Conservation (phyloP, 2,329 filamentous ascomycete species). For the Neofusicoccum umdonicola region DNA sequence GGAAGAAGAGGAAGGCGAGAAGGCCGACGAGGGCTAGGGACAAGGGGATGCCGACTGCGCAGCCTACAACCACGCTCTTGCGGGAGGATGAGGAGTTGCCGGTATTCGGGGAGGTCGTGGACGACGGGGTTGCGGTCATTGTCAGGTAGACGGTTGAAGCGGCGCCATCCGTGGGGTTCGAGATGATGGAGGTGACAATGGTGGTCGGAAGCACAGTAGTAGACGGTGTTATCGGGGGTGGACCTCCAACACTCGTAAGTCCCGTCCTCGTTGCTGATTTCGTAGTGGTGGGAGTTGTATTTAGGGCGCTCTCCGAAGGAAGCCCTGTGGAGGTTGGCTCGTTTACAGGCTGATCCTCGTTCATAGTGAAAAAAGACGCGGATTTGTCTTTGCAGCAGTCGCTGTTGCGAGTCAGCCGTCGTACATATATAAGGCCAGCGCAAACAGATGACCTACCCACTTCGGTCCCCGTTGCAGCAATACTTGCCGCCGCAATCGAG, state of each 20-base stretch:
- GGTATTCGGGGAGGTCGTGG: not conserved
- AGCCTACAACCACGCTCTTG: slow-evolving; percentile 17
- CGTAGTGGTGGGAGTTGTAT: too few species aligned
- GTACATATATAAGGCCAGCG: not conserved
- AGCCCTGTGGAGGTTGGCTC: not conserved
- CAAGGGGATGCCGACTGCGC: slow-evolving; percentile 21
- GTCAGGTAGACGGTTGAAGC: not conserved
- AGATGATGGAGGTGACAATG: not conserved
- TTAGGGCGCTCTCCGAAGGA: too few species aligned
- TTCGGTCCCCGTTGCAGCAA: slow-evolving; percentile 23
- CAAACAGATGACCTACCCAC: slow-evolving; percentile 16
- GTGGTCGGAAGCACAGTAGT: not conserved
- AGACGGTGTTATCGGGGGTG: not conserved
- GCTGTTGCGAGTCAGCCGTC: slow-evolving; percentile 15
- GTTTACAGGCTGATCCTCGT: not conserved
- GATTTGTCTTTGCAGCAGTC: slow-evolving; percentile 18
- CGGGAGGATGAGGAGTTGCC: not conserved
- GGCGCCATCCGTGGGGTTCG: not conserved
- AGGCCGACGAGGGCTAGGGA: slow-evolving; percentile 20
- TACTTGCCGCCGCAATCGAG: slow-evolving; percentile 22
- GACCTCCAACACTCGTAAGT: too few species aligned
- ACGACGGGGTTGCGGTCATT: not conserved
- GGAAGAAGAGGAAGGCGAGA: slow-evolving; percentile 18
- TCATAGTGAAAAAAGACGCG: not conserved
- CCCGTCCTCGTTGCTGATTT: not conserved